A percentile compares a stretch with the other conserved stretches of the same genome.
These are phyloP conservation scores for Taxawa tesnikishii DNA, from an alignment of 2,329 filamentous ascomycete species.

Conservation along the genomic window DNA sequence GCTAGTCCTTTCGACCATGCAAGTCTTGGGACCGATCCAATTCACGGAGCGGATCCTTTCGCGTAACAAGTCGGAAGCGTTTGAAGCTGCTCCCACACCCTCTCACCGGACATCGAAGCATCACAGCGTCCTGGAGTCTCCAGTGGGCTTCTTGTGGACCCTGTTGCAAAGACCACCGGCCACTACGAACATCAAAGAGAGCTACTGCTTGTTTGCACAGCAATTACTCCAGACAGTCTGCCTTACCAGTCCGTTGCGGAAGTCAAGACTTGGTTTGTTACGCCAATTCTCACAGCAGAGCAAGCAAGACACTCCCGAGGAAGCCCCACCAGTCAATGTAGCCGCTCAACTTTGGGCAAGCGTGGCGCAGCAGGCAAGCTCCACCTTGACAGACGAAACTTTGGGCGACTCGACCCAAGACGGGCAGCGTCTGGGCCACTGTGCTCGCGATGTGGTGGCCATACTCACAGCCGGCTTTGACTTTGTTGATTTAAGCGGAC, in stretches of 20 bases:
- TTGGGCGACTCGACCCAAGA: conserved; percentile 4
- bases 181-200: conserved; percentile 1
- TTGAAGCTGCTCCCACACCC: conserved; percentile 54
- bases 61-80: conserved; percentile 44
- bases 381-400: conserved; percentile 1
- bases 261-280: conserved; percentile 7
- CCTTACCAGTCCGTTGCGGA: conserved; percentile 5
- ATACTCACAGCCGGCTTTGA: conserved; percentile 4
- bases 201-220: conserved; percentile 1
- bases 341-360: conserved; percentile 1
- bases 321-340: not conserved
- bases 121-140: conserved; percentile 40
- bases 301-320: not conserved
- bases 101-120: conserved; percentile 46
- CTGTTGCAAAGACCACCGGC: conserved; percentile 32
- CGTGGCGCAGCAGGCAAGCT: conserved; percentile 1
- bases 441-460: conserved; percentile 4
- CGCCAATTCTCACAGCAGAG: conserved; percentile 6
- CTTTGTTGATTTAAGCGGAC: not conserved
- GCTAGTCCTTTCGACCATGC: conserved; percentile 35
- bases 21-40: conserved; percentile 34
- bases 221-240: conserved; percentile 5
- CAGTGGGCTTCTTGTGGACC: conserved; percentile 54
- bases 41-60: conserved; percentile 38
- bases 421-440: conserved; percentile 4